These are phyloP conservation scores for Aplosporella prunicola DNA, from an alignment of 2,329 filamentous ascomycete genomes.

Conservation along the genomic window DNA sequence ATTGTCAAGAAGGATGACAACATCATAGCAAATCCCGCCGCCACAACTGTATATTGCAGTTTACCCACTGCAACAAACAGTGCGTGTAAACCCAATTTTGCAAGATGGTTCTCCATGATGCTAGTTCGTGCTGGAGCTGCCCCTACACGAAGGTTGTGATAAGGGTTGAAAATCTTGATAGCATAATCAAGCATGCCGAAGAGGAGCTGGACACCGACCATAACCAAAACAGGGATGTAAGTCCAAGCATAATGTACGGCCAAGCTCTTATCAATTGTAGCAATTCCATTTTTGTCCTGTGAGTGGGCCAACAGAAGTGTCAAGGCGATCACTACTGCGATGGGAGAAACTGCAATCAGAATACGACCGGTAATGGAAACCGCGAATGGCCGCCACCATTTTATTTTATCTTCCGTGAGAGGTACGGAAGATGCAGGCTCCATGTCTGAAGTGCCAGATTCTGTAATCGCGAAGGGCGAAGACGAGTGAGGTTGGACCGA, in stretches of 20 bases:
- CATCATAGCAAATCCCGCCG: not conserved
- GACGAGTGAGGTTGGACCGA: no score
- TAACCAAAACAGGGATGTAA: not conserved
- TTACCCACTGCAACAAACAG: not conserved
- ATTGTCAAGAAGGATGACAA: not conserved
- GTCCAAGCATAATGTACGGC: not conserved
- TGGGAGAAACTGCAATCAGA: not conserved
- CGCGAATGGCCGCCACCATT: not conserved
- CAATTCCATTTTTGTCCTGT: no score
- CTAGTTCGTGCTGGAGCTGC: not conserved
- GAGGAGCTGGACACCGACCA: not conserved
- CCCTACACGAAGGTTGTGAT: not conserved
- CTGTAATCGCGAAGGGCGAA: no score
- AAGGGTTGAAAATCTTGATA: not conserved
- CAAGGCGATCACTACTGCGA: no score
- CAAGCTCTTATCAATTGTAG: no score
- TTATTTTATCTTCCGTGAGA: no score
- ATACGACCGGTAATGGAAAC: not conserved
- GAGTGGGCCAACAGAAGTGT: no score
- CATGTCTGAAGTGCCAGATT: no score
- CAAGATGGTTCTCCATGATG: not conserved
- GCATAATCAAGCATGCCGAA: not conserved
- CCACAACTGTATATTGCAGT: not conserved
- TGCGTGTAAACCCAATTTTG: not conserved
- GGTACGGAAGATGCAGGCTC: no score